These are phyloP conservation scores for Tetraselmis striata DNA, from an alignment of 139 green algal species.

Conservation along the genomic window DNA sequence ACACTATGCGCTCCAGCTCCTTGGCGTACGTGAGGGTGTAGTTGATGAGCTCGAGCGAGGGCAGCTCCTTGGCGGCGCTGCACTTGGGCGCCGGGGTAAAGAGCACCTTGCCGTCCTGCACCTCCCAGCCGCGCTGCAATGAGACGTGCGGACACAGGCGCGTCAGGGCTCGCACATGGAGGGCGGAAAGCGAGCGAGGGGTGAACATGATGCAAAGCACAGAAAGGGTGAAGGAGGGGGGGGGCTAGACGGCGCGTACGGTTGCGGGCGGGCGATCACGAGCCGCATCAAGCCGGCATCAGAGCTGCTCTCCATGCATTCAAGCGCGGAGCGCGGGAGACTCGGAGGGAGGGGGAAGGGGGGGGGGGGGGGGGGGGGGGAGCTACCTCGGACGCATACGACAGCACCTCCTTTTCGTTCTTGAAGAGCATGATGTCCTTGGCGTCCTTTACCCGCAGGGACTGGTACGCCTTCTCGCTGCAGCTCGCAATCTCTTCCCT, in stretches of 20 bases:
- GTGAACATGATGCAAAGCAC: background rate
- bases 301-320: background rate
- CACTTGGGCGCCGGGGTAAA: constrained; percentile 41
- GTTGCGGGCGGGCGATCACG: no score
- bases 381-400: constrained; percentile 52
- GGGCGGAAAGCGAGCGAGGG: background rate
- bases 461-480: constrained; percentile 78
- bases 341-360: no score
- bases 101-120: constrained; percentile 39
- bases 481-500: constrained; percentile 91
- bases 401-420: constrained; percentile 40
- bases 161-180: no score
- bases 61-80: constrained; percentile 16
- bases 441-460: constrained; percentile 63
- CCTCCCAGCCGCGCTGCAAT: constrained; percentile 66
- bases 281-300: background rate
- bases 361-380: no score
- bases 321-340: no score
- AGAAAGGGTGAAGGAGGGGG: background rate
- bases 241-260: no score
- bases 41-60: constrained; percentile 68
- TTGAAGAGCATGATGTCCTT: constrained; percentile 71
- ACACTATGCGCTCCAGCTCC: constrained; percentile 95
- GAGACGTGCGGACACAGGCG: no score
- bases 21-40: constrained; percentile 85